phyloP scores from a whole-genome alignment of 768 basidiomycete species.

The Podaxis carcinomalis region DNA sequence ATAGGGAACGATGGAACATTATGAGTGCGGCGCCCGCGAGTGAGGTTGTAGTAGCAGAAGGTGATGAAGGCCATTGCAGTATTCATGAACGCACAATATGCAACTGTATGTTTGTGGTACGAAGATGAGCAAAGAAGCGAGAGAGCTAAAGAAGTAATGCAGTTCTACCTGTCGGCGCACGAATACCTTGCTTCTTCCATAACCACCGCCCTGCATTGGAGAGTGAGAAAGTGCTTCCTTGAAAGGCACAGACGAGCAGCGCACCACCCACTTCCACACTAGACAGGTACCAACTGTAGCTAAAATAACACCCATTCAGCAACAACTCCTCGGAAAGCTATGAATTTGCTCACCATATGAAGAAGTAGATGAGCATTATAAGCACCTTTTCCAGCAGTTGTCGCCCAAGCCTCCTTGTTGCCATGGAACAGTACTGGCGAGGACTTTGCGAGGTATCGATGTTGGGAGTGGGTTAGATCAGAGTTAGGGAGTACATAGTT shows the following conservation, averaged over 20 bases:
- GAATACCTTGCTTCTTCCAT: slow-evolving; percentile 17
- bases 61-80: slow-evolving; percentile 21
- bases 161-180: slow-evolving; percentile 21
- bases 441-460: neutral
- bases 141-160: neutral
- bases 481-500: neutral
- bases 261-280: slow-evolving; percentile 28
- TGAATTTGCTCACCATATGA: slow-evolving; percentile 1
- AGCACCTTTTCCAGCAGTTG: slow-evolving; percentile 1
- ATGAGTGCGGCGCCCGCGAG: slow-evolving; percentile 28
- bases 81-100: slow-evolving; percentile 27
- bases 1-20: slow-evolving; percentile 24
- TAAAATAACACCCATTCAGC: slow-evolving; percentile 9
- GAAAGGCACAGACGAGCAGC: slow-evolving; percentile 1
- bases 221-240: neutral
- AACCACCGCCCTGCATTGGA: slow-evolving; percentile 26
- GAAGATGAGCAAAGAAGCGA: neutral
- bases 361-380: neutral
- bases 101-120: slow-evolving; percentile 15
- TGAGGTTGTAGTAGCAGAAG: slow-evolving; percentile 30
- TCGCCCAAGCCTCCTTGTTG: neutral
- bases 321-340: neutral
- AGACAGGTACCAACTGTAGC: slow-evolving; percentile 31
- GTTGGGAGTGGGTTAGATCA: neutral
- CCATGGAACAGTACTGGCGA: neutral